Conservation (phyloP, 768 basidiomycete genomes). For the Cyathus striatus region DNA sequence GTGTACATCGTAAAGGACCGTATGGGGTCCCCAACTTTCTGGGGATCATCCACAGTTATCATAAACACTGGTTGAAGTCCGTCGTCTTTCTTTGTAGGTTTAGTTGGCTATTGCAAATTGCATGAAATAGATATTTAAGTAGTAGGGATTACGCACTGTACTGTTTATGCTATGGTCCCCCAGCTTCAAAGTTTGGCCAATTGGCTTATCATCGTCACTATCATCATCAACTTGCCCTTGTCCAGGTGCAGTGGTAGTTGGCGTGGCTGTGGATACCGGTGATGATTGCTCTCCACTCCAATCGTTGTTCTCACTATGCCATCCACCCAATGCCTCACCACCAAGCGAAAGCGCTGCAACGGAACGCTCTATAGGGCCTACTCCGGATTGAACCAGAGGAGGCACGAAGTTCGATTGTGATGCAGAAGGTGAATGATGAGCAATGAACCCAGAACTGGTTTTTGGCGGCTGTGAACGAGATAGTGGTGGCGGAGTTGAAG, state of each 20-base stretch:
- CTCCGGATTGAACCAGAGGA: constrained; percentile 25
- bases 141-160: too few species aligned
- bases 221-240: constrained; percentile 50
- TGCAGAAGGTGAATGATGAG: constrained; percentile 21
- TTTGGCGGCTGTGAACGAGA: constrained; percentile 11
- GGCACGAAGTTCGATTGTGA: constrained; percentile 23
- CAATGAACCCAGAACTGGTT: constrained; percentile 11
- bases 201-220: constrained; percentile 66
- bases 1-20: constrained; percentile 96
- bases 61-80: constrained; percentile 67
- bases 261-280: constrained; percentile 8
- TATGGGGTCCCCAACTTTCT: constrained; percentile 94
- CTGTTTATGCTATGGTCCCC: constrained; percentile 17
- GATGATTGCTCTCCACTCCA: constrained; percentile 29
- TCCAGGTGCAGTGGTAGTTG: constrained; percentile 9
- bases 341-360: constrained; percentile 33
- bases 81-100: constrained; percentile 29
- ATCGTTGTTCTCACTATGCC: constrained; percentile 45
- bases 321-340: constrained; percentile 33
- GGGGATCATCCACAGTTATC: constrained; percentile 94
- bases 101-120: constrained; percentile 8
- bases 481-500: constrained; percentile 19
- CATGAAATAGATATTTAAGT: too few species aligned
- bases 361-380: constrained; percentile 23
- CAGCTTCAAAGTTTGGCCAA: constrained; percentile 41